Base-by-base conservation (phyloP, 805 yeast species). In the Candida sanyiensis region DNA sequence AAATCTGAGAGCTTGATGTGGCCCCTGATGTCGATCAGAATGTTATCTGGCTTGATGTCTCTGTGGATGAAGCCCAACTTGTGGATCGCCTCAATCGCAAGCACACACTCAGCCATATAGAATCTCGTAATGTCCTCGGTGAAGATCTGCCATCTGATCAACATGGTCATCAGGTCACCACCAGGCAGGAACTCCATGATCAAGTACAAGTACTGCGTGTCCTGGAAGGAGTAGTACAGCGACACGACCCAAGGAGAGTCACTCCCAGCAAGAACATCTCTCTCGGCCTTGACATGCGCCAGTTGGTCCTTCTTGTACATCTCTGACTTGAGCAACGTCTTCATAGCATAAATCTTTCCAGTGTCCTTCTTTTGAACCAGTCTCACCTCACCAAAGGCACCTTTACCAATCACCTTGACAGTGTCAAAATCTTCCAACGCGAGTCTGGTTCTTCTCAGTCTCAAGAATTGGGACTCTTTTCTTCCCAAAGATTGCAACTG, bases 161-260 rank as follows among this genome's bases (percentile, higher is more conserved):
- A 71, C 52, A 93, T 67, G 0, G 98, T 93, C 59, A 97, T 80
- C 67, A 87, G 88, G 61, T 93, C 99, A 37, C 99, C 99, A 44
- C 99, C 99, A 12, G 99, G 97, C 12, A 93, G 96, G 63, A 89
- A 93, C 61, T 93, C 98, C 99, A 93, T 93, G 5, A 97, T 97
- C 56, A 93, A 67, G 54, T 87, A 93, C 32, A 93, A 80, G 56
- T 83, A 84, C 51, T 86, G 94, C 0, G 80, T 63, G 63, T 93
- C 97, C 61, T 93, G 99, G 66, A 93, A 93, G 3, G 97, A 96
- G 59, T 93, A 93, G 44, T 87, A 73, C 37, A 93, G 69, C 57
- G 89, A 88, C 33, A 93, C 98, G 28, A 93, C 73, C 99, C 99
- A 93, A 44, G 89, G 96, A 26, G 93, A 80, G 57, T 96, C 76